Base-by-base conservation (phyloP, 1,284 basidiomycete species). In the Acaromyces ingoldii region DNA sequence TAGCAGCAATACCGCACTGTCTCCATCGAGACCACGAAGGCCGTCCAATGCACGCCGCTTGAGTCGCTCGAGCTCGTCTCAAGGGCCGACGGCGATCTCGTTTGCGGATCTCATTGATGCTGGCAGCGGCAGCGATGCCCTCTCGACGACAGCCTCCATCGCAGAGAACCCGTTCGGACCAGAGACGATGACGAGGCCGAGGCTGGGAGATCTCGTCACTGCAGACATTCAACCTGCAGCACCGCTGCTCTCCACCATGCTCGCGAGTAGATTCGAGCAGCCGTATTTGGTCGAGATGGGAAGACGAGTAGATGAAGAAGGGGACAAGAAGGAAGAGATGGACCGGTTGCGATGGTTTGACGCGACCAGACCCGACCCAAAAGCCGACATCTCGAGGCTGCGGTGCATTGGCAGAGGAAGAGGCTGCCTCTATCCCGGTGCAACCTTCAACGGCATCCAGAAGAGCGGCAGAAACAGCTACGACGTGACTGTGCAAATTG, bases 401-500 rank as follows among this genome's bases (percentile, higher is more conserved):
- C 60, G 65, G 17, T 41, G 40, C 7, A 54, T 51, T 1, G 60
- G 61, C 3, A 55, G 51, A 28, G 52, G 55, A 19, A 38, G 62
- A 11, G 70, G 69, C 13, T 74, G 67, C 33, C 57, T 74, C 10
- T 64, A 65, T 31, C 65, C 72, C 3, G 72, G 71, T 6, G 67
- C 72, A 0, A 52, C 55, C 2, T 74, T 72, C 51, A 51, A 62
- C 21, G 72, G 71, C 24, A 67, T 67, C 28, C 70, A 74, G 40
- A 66, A 59, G 30, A 66, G 63, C 9, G 69, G 65, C 4, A 50
- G 59, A n/a, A 67, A 63, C 37, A 65, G 58, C 45, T 73, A 74
- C 50, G 62, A 70, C 22, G 72, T 74, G 26, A 61, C 60, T 2
- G 71, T 72, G 7, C 58, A 63, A 28, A 65, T 73, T 17, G 62